Conservation (phyloP, 352 stramenopile genomes). For the Globisporangium camurandrum region DNA sequence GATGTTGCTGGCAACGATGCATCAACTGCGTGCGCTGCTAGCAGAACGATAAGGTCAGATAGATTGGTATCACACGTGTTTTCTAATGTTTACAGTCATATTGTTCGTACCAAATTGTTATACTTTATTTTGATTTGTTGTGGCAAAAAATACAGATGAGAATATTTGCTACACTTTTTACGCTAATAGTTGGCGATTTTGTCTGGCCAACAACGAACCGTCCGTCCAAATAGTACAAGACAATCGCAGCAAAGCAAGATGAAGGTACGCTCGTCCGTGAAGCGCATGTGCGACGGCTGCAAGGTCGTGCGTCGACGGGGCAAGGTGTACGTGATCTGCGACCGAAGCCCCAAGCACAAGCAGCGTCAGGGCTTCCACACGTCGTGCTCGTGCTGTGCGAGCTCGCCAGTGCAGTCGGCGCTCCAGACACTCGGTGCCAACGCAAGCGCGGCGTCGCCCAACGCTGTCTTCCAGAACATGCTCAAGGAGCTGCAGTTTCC, state of each 20-base stretch:
- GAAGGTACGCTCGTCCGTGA: slow-evolving; percentile 89
- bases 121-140: no score
- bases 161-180: no score
- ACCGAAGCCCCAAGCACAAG: slow-evolving; percentile 90
- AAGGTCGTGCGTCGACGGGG: slow-evolving; percentile 82
- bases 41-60: no score
- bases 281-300: slow-evolving; percentile 89
- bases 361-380: slow-evolving; percentile 91
- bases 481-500: slow-evolving; percentile 94
- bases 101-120: no score
- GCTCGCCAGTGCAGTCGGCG: slow-evolving; percentile 15
- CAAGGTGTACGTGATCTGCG: slow-evolving; percentile 89
- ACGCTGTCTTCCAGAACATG: slow-evolving; percentile 89
- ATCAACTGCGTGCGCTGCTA: no score
- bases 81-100: no score
- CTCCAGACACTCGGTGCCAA: slow-evolving; percentile 11
- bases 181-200: no score
- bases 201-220: no score
- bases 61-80: no score
- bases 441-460: slow-evolving; percentile 63
- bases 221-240: no score
- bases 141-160: no score
- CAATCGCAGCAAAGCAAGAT: slow-evolving; percentile 33
- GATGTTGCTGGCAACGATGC: no score
- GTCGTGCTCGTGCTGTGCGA: slow-evolving; percentile 34